Evolutionary conservation across 2,329 filamentous ascomycete species (phyloP).

Genomic region (Nothopassalora personata): DNA sequence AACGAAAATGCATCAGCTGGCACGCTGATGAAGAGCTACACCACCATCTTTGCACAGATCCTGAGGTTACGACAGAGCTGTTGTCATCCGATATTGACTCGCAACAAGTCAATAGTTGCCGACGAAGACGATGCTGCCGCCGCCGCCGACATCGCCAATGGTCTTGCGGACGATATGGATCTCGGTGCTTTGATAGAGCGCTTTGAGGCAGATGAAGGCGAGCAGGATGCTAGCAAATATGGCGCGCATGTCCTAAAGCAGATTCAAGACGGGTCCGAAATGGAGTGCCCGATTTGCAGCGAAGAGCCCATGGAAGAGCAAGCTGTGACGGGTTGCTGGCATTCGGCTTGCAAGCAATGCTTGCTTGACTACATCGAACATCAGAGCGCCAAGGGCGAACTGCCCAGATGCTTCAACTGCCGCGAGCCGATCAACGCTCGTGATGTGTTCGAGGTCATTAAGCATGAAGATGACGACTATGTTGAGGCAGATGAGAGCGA

Average conservation of each 20-base stretch:
- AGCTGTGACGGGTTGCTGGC: constrained; percentile 93
- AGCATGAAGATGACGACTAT: constrained; percentile 57
- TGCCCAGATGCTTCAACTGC: constrained; percentile 85
- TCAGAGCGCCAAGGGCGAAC: constrained; percentile 67
- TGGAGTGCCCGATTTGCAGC: constrained; percentile 89
- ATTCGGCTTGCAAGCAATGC: constrained; percentile 92
- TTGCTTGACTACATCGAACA: constrained; percentile 86
- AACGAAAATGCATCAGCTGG: constrained; percentile 83
- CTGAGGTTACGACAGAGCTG: constrained; percentile 87
- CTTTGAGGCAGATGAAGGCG: constrained; percentile 60
- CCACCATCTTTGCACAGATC: constrained; percentile 95
- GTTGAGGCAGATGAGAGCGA: constrained; percentile 14
- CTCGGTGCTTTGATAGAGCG: constrained; percentile 76
- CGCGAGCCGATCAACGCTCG: constrained; percentile 73
- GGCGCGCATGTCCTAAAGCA: constrained; percentile 83
- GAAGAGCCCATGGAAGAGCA: constrained; percentile 96
- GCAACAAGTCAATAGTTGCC: constrained; percentile 75
- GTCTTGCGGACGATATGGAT: constrained; percentile 93
- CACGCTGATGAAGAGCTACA: constrained; percentile 90
- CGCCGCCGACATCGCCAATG: constrained; percentile 71
- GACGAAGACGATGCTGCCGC: constrained; percentile 81
- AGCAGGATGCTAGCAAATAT: constrained; percentile 64
- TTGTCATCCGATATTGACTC: constrained; percentile 84
- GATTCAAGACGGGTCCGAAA: constrained; percentile 81
- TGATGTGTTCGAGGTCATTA: constrained; percentile 88